Evolutionary conservation across 192 early-diverging fungal species (phyloP), one percentile per base, ranked within the genome.

Genomic region (Entomortierella parvispora): DNA sequence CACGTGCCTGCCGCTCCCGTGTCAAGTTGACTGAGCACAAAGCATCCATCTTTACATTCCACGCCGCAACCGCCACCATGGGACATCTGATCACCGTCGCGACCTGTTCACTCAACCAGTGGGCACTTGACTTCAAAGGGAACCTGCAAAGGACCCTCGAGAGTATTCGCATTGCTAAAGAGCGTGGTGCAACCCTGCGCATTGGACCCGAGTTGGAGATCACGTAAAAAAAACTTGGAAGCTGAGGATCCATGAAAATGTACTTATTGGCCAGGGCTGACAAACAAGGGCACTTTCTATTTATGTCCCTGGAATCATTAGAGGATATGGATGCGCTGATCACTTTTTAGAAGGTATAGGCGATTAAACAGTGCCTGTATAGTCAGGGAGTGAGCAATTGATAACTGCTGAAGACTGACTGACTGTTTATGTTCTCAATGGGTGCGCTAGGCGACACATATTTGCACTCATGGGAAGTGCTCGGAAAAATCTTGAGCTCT

Each of bases 301-400:
- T 5, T 49, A 6, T 49, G 14, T 49, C 47, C 22, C 6, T 4
- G n/a, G n/a, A 15, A 23, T 12, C 23, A 31, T 65, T 61, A 91
- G 90, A 5, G 98, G 98, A 26, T 99, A 99, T 77, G 97, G 97
- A 14, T 99, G 98, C 86, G 91, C 94, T 59, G 98, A 99, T 81
- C 98, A 99, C 62, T 99, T 99, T 78, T 81, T 96, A 33, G 98
- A 99, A 88, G 86, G 92, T 91, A 76, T 17, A n/a, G 9, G 25
- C 4, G 20, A 29, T 9, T 46, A 23, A 42, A 31, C 25, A 20
- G 10, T 43, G 11, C n/a, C 22, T 33, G 23, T 33, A 33, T 11
- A 22, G 15, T 57, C 14, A 17, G 5, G 29, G 11, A 12, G 26
- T 43, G 45, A 17, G 11, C 48, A 31, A 18, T 37, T 9, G n/a